A percentile compares a stretch with the other conserved stretches of the same genome.
These are phyloP conservation scores for Endothia cerciana DNA, from an alignment of 2,329 filamentous ascomycete species.

Conservation along the genomic window DNA sequence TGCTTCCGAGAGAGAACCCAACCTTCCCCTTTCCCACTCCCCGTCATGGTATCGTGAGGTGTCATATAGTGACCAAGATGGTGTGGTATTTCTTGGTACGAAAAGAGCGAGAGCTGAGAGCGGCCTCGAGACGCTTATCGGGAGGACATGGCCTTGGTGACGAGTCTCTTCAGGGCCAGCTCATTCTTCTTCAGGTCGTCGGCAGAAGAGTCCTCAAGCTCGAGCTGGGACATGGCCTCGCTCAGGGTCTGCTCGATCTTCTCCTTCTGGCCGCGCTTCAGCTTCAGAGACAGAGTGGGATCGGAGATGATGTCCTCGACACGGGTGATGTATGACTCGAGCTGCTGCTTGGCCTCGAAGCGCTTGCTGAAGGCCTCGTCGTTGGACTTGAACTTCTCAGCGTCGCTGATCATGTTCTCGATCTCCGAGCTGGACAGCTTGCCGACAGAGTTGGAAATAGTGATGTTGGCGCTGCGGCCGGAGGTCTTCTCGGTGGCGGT, in stretches of 20 bases:
- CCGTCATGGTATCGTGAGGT: constrained; percentile 28
- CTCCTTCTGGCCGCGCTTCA: constrained; percentile 99
- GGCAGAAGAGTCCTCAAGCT: constrained; percentile 87
- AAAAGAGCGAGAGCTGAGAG: constrained; percentile 14
- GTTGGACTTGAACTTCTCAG: constrained; percentile 97
- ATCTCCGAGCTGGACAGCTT: constrained; percentile 96
- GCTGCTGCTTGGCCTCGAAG: constrained; percentile 98
- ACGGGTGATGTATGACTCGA: constrained; percentile 97
- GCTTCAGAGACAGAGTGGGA: constrained; percentile 91
- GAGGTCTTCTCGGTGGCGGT: constrained; percentile 99
- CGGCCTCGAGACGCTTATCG: constrained; percentile 60
- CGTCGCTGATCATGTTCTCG: constrained; percentile 96
- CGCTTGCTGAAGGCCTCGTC: constrained; percentile 99
- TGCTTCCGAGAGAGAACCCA: not conserved
- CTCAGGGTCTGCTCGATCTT: constrained; percentile 98
- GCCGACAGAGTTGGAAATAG: constrained; percentile 98
- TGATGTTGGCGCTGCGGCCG: constrained; percentile 98
- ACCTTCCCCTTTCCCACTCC: constrained; percentile 16
- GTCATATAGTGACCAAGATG: constrained; percentile 14
- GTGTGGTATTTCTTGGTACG: constrained; percentile 14
- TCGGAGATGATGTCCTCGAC: constrained; percentile 99
- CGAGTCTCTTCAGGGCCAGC: constrained; percentile 93
- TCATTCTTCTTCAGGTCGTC: constrained; percentile 99
- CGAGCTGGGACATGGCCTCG: constrained; percentile 96
- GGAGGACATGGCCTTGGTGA: constrained; percentile 97